Evolutionary conservation across 192 early-diverging fungal species (phyloP).

Genomic region (Phycomyces blakesleeanus): DNA sequence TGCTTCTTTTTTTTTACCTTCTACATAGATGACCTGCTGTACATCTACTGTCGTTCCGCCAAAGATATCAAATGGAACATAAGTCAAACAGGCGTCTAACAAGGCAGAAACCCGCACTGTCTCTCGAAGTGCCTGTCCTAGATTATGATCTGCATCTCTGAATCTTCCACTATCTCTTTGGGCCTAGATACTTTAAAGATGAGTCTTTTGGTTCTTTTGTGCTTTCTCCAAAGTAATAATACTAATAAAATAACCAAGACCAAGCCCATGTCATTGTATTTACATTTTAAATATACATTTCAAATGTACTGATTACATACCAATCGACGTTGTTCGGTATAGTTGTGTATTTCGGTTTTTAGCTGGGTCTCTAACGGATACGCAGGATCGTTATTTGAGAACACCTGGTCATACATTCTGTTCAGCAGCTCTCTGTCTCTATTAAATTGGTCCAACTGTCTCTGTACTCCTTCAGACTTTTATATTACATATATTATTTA

Average conservation of each 20-base stretch:
- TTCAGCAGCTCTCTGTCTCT: neutral
- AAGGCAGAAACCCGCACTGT: slow-evolving; percentile 4
- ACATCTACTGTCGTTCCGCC: slow-evolving; percentile 17
- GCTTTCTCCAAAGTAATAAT: too few relatives aligned
- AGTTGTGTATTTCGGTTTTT: slow-evolving; percentile 15
- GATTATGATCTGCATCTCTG: slow-evolving; percentile 7
- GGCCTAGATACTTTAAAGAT: slow-evolving; percentile 5
- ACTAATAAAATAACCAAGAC: too few relatives aligned
- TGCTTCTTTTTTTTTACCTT: slow-evolving; percentile 12
- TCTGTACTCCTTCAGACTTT: slow-evolving; percentile 1
- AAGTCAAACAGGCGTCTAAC: slow-evolving; percentile 5
- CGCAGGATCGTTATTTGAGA: neutral
- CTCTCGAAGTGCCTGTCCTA: slow-evolving; percentile 2
- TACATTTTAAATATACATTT: too few relatives aligned
- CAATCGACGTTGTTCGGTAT: slow-evolving; percentile 11
- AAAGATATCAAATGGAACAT: slow-evolving; percentile 26
- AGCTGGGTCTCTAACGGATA: slow-evolving; percentile 10
- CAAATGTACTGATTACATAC: slow-evolving; percentile 8
- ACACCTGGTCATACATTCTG: slow-evolving; percentile 5
- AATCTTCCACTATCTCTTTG: slow-evolving; percentile 14
- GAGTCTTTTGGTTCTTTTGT: too few relatives aligned
- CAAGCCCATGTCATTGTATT: too few relatives aligned
- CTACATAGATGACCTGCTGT: slow-evolving; percentile 21
- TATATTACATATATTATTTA: slow-evolving; percentile 7
- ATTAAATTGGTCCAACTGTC: slow-evolving; percentile 3